Conservation (phyloP, 108 stramenopile genomes). For the Bacterosira constricta region DNA sequence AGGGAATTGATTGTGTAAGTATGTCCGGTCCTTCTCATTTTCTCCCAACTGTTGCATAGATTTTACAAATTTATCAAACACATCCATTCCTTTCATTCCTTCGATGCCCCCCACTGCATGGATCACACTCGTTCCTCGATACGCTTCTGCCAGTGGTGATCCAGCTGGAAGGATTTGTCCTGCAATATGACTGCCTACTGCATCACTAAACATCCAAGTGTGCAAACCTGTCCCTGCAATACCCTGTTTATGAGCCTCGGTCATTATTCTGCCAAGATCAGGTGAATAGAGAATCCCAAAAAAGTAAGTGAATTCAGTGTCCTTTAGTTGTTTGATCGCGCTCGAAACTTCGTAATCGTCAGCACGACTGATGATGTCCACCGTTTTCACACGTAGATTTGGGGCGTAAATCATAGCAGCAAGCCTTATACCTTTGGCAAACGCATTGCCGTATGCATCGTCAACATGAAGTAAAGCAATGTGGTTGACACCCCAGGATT, state of each 20-base stretch:
- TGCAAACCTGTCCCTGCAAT: conserved; percentile 52
- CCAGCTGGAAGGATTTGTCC: conserved; percentile 31
- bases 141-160: conserved; percentile 42
- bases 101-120: conserved; percentile 25
- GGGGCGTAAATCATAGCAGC: neutral
- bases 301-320: conserved; percentile 36
- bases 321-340: conserved; percentile 4
- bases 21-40: neutral
- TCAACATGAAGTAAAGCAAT: conserved; percentile 52
- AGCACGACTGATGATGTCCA: neutral
- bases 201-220: conserved; percentile 60
- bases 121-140: conserved; percentile 35
- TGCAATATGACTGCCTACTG: conserved; percentile 16
- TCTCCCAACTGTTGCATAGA: conserved; percentile 16
- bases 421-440: conserved; percentile 30
- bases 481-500: conserved; percentile 11
- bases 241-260: conserved; percentile 41
- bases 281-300: conserved; percentile 18
- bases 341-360: neutral
- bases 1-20: neutral
- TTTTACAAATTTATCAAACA: conserved; percentile 27
- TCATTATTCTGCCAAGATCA: conserved; percentile 32
- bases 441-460: conserved; percentile 61
- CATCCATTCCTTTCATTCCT: conserved; percentile 23
- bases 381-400: neutral